Base-by-base conservation (phyloP, 768 basidiomycete species). In the Amanita molliuscula region DNA sequence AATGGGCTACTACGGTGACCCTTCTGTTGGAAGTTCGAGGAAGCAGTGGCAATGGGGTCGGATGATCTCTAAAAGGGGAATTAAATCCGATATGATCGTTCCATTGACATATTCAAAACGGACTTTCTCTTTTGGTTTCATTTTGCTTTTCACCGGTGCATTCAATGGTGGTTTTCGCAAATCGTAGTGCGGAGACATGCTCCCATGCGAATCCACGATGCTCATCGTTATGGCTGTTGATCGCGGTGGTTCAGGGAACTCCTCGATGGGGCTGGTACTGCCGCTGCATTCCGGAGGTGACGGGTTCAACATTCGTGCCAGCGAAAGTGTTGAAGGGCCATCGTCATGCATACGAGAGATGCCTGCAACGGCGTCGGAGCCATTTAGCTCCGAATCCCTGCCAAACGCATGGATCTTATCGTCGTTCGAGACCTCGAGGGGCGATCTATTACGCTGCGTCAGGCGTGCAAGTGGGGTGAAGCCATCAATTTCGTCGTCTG, bases 61-160 rank as follows among this genome's bases (percentile, higher is more conserved):
- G 18, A 15, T 26, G 38, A 18, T 10, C 7, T 38, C 38, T 48
- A 15, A 5, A 31, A 16, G 9, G 15, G n/a, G 33, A 31, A 9
- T 21, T 26, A 15, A 41, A 16, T 28, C 9, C 21, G 15, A 3
- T 13, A 26, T 29, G 11, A 13, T 31, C 15, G n/a, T 18, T 28
- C 16, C 47, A 9, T 10, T 9, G 23, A n/a, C 35, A 37, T 37
- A 9, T 18, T 36, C 28, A 18, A n/a, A n/a, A 18, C 16, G 1
- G n/a, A 48, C 48, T 25, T n/a, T n/a, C n/a, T n/a, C n/a, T n/a
- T 48, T 48, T 15, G 23, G 21, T 26, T 48, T 48, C 48, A 48
- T 48, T 3, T 26, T 40, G 16, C 2, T 40, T 23, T 40, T 48
- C n/a, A 48, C 20, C 2, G 11, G 31, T 16, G 7, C 3, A 13